Evolutionary conservation across 2,329 filamentous ascomycete species (phyloP), one percentile per base, ranked within the genome.

Genomic region (Diaporthe citriasiana): DNA sequence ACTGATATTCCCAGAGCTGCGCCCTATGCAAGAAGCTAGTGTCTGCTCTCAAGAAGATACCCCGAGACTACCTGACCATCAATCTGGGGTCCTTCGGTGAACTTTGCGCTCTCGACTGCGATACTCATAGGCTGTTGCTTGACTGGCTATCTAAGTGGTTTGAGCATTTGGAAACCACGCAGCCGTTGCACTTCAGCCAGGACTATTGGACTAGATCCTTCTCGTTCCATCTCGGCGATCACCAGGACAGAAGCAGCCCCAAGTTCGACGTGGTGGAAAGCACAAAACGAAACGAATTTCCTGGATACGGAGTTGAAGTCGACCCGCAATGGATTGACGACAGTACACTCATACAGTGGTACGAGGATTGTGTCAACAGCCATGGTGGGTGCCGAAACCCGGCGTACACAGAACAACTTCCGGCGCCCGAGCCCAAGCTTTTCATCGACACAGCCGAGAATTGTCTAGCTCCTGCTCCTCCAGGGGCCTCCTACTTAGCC

Each of bases 301-400:
- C 56, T 27, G 56, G 56, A 19, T 59, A 59, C 42, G 56, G 56
- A 42, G 35, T 40, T n/a, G 22, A 27, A 27, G n/a, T 59, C 12
- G 56, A 40, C 35, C 56, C 33, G 35, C 35, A 40, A 12, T 59
- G 56, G 56, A 59, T 59, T 13, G 56, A 59, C 56, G 56, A 59
- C 13, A 19, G 12, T 17, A 3, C 10, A 13, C 12, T 27, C 12
- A 17, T 25, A 27, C 12, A 19, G 13, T 59, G 56, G 56, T 59
- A 59, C 35, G n/a, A 40, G 10, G 15, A 25, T 59, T 59, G 35
- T 40, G 13, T 40, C 35, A 59, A 27, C 12, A 25, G 3, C 1
- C 56, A 59, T 19, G 35, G 13, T 1, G 3, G n/a, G n/a, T 59
- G 56, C 35, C 35, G 7, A 35, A 38, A 17, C 7, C 55, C 55